A percentile compares a stretch with the other conserved stretches of the same genome.
phyloP scores from a whole-genome alignment of 495 filamentous ascomycete species.

The Umbilicaria muhlenbergii region DNA sequence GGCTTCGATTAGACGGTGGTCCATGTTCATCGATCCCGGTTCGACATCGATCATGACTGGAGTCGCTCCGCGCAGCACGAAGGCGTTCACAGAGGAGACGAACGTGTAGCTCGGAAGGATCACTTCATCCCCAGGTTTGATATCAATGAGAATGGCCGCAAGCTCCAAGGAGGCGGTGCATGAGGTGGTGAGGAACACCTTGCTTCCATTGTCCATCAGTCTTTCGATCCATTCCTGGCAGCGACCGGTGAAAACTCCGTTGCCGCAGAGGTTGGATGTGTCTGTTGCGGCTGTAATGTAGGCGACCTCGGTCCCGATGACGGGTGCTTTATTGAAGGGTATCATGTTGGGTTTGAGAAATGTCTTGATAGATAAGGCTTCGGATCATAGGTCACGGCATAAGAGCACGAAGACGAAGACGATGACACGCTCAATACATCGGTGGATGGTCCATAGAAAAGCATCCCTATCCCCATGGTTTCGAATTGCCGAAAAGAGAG shows the following conservation, averaged over 20 bases:
- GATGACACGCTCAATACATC: too few relatives aligned
- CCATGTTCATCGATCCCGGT: slow-evolving; percentile 9
- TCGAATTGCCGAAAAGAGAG: too few relatives aligned
- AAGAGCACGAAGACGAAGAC: too few relatives aligned
- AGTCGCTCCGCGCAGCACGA: slow-evolving; percentile 9
- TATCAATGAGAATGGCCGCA: slow-evolving; percentile 7
- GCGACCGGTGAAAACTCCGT: slow-evolving; percentile 8
- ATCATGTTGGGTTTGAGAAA: neutral
- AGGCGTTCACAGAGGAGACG: slow-evolving; percentile 11
- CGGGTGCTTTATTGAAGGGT: slow-evolving; percentile 3
- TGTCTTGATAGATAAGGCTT: too few relatives aligned
- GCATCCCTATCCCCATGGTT: too few relatives aligned
- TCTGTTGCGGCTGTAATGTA: slow-evolving; percentile 4
- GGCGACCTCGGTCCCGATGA: slow-evolving; percentile 5
- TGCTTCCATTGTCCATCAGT: slow-evolving; percentile 4
- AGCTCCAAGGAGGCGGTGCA: slow-evolving; percentile 11
- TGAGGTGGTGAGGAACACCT: slow-evolving; percentile 9
- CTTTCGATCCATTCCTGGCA: slow-evolving; percentile 12
- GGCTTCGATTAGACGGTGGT: slow-evolving; percentile 7
- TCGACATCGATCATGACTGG: slow-evolving; percentile 9
- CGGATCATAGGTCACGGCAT: too few relatives aligned
- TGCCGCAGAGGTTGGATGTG: slow-evolving; percentile 4
- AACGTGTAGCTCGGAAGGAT: slow-evolving; percentile 14
- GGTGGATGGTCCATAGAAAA: too few relatives aligned
- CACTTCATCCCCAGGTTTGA: slow-evolving; percentile 12